Base-by-base conservation (phyloP, 1,284 basidiomycete species). In the Vanrija humicola region DNA sequence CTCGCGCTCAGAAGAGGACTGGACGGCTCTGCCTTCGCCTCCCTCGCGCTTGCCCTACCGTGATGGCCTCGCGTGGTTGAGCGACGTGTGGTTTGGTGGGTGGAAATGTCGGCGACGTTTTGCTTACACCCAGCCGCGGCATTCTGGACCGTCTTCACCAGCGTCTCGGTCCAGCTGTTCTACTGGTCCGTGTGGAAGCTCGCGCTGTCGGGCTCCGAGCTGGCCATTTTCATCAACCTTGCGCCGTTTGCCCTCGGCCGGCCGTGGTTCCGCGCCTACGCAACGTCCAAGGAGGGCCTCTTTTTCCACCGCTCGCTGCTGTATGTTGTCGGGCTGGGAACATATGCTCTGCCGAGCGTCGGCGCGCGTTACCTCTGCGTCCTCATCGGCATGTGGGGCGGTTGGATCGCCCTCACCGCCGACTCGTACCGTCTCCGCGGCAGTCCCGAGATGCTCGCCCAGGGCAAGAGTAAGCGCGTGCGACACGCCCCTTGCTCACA, bases 181-280 rank as follows among this genome's bases (percentile, higher is more conserved):
- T 96, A 93, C 76, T 93, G 90, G 78, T 90, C 88, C 23, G 86
- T 94, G 7, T 94, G 90, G 90, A 82, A 89, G 66, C 84, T 94
- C 18, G 70, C 74, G 7, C 63, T 77, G 1, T 70, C 87, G n/a
- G 88, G 89, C 3, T 83, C 86, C 29, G 89, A 91, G 69, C 77
- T 87, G 6, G 82, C 87, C 0, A 75, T 90, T 5, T 76, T 90
- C 5, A 79, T 82, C 5, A 82, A 84, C 14, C 79, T 92, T 21
- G 84, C 89, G 0, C 88, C 89, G 0, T 65, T 82, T 18, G 64
- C 88, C 5, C 80, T 92, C 16, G 77, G 79, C 1, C 75, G 82
- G 38, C 63, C 77, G 0, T 66, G 77, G 0, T 53, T 84, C 46
- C 76, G 78, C 43, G 69, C 71, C 1, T 84, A 80, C 75, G 77